A percentile compares a stretch with the other conserved stretches of the same genome.
Evolutionary conservation across 208 protist genomes (phyloP).

Genomic region (Entamoeba invadens): DNA sequence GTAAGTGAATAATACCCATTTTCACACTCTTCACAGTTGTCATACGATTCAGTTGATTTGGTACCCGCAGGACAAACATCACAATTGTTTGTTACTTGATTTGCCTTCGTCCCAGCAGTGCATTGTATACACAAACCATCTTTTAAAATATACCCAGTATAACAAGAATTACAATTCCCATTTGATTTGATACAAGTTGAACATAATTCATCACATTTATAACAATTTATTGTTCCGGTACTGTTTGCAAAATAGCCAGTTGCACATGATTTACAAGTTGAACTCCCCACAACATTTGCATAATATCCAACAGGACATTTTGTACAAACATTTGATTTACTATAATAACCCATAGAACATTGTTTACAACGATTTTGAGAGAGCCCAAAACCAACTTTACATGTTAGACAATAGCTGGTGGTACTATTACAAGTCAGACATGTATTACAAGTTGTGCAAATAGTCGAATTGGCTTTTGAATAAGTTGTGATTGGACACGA

Average conservation of each 20-base stretch:
- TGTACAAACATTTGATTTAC: neutral
- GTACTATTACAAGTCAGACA: neutral
- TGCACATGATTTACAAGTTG: neutral
- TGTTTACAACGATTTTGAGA: neutral
- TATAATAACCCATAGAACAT: neutral
- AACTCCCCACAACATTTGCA: neutral
- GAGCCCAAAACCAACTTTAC: neutral
- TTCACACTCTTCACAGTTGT: no score
- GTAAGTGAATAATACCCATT: no score
- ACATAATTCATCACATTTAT: neutral
- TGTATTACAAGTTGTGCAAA: no score
- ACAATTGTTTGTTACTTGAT: no score
- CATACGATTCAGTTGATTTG: no score
- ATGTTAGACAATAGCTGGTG: neutral
- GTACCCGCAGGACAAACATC: no score
- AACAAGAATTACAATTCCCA: neutral
- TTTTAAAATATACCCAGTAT: neutral
- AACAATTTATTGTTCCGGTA: constrained; percentile 2
- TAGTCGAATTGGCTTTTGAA: neutral
- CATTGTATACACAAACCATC: neutral
- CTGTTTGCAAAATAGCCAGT: neutral
- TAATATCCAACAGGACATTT: neutral
- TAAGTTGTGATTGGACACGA: neutral
- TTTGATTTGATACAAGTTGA: neutral
- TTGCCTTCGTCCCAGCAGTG: no score